phyloP scores from a whole-genome alignment of 768 basidiomycete genomes.

The Leccinum obscurum region DNA sequence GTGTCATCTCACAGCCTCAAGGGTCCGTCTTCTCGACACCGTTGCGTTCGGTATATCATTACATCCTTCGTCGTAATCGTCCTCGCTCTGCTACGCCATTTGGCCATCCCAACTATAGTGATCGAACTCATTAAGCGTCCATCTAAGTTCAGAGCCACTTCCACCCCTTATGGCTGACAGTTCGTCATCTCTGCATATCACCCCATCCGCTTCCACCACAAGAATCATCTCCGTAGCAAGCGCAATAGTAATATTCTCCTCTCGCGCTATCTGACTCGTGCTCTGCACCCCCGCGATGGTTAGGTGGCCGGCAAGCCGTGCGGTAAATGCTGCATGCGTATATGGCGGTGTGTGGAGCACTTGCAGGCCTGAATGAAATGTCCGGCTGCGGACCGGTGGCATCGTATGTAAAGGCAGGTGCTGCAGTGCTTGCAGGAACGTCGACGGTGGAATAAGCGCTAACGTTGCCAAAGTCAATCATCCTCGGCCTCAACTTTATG shows the following conservation, averaged over 20 bases:
- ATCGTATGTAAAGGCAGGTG: constrained; percentile 62
- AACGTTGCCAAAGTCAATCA: not conserved
- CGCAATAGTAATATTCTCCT: constrained; percentile 71
- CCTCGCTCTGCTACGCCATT: constrained; percentile 5
- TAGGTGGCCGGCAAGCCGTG: constrained; percentile 60
- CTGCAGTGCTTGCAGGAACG: constrained; percentile 74
- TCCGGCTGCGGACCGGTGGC: constrained; percentile 66
- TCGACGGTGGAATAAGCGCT: constrained; percentile 91
- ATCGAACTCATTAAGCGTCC: constrained; percentile 68
- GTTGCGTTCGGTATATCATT: constrained; percentile 7
- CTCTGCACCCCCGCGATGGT: constrained; percentile 51
- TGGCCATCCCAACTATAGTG: constrained; percentile 80
- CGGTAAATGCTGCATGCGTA: constrained; percentile 63
- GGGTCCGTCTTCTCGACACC: constrained; percentile 15
- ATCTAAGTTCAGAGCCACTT: constrained; percentile 61
- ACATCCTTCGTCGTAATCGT: constrained; percentile 11
- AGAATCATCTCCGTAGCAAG: constrained; percentile 78
- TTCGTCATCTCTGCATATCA: constrained; percentile 75
- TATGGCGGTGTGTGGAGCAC: constrained; percentile 87
- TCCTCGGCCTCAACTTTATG: not conserved
- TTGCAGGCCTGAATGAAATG: constrained; percentile 69
- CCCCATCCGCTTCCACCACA: constrained; percentile 68
- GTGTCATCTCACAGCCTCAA: constrained; percentile 22
- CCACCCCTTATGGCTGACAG: constrained; percentile 37
- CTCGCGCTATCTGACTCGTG: constrained; percentile 67